Evolutionary conservation across 768 basidiomycete species (phyloP).

Genomic region (Amanita phalloides): DNA sequence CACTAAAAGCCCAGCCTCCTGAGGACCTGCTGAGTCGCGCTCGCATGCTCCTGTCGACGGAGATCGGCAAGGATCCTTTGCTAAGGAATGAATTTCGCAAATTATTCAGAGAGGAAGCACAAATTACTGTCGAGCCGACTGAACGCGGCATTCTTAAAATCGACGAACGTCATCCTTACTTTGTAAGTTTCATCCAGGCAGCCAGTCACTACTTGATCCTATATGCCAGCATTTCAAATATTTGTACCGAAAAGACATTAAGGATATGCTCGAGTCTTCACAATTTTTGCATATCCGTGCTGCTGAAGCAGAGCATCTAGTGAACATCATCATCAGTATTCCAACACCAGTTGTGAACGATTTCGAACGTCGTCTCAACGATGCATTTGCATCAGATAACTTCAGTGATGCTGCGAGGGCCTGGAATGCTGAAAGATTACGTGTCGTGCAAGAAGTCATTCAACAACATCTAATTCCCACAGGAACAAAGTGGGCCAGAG

Average conservation of each 20-base stretch:
- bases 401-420: conserved; percentile 77
- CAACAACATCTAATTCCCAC: conserved; percentile 76
- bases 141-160: conserved; percentile 77
- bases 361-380: conserved; percentile 66
- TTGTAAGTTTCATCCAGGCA: conserved; percentile 31
- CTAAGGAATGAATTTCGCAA: conserved; percentile 71
- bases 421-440: conserved; percentile 84
- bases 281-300: conserved; percentile 88
- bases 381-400: conserved; percentile 77
- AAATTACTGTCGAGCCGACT: conserved; percentile 75
- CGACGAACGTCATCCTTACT: conserved; percentile 62
- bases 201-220: conserved; percentile 1
- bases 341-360: conserved; percentile 49
- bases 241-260: conserved; percentile 65
- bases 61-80: conserved; percentile 88
- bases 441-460: conserved; percentile 69
- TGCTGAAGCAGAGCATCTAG: conserved; percentile 83
- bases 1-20: conserved; percentile 39
- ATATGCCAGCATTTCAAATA: conserved; percentile 85
- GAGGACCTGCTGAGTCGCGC: conserved; percentile 67
- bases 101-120: conserved; percentile 63
- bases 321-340: conserved; percentile 64
- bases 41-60: conserved; percentile 77
- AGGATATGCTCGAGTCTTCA: conserved; percentile 54
- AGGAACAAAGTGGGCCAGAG: conserved; percentile 81